phyloP scores from a whole-genome alignment of 768 basidiomycete genomes.

The Boletus rubroflammeus region DNA sequence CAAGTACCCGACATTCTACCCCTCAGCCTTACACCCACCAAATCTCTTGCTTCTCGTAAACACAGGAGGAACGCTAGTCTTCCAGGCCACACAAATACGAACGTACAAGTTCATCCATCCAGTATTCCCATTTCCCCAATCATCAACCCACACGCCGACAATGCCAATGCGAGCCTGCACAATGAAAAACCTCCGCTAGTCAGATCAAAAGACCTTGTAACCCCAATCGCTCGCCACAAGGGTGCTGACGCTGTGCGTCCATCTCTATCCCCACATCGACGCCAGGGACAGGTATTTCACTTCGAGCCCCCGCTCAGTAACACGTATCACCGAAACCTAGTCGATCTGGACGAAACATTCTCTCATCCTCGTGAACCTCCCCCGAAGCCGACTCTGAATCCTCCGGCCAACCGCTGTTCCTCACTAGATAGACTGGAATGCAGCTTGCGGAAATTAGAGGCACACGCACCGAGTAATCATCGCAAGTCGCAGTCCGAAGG shows the following conservation, averaged over 20 bases:
- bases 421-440: slow-evolving; percentile 32
- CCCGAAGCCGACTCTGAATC: slow-evolving; percentile 16
- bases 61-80: neutral
- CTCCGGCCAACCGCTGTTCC: slow-evolving; percentile 21
- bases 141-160: neutral
- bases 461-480: slow-evolving; percentile 26
- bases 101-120: neutral
- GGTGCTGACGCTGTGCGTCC: slow-evolving; percentile 2
- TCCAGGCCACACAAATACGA: neutral
- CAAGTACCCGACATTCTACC: slow-evolving; percentile 15
- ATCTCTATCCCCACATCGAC: slow-evolving; percentile 9
- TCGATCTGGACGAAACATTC: slow-evolving; percentile 12
- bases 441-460: slow-evolving; percentile 33
- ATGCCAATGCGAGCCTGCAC: neutral
- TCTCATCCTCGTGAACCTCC: slow-evolving; percentile 17
- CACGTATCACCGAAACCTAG: neutral
- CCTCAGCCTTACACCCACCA: slow-evolving; percentile 17
- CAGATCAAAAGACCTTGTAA: neutral
- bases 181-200: neutral
- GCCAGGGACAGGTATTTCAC: slow-evolving; percentile 29
- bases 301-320: slow-evolving; percentile 2
- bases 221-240: slow-evolving; percentile 11
- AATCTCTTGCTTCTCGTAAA: slow-evolving; percentile 16
- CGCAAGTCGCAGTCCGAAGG: slow-evolving; percentile 21
- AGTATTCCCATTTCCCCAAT: neutral